A percentile compares a stretch with the other conserved stretches of the same genome.
These are phyloP conservation scores for Sugiyamaella novakii DNA, from an alignment of 1,139 yeast species.

Conservation along the genomic window DNA sequence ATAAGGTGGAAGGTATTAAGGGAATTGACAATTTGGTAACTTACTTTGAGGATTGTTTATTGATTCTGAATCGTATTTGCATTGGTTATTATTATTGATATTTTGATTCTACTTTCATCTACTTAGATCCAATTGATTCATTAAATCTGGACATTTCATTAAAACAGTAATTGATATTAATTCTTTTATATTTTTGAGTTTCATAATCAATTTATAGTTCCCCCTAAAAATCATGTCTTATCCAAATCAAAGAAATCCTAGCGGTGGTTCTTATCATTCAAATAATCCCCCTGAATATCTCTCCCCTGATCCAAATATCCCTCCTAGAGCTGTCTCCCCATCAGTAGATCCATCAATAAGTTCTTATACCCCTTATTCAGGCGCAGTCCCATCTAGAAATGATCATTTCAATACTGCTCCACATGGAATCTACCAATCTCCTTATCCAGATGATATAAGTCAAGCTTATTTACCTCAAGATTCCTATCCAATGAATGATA, in stretches of 20 bases:
- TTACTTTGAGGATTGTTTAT: too few species aligned
- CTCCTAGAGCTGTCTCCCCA: constrained; percentile 17
- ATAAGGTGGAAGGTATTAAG: too few species aligned
- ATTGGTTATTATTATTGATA: not conserved
- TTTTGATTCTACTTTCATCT: not conserved
- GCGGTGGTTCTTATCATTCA: constrained; percentile 6
- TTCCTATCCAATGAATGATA: constrained; percentile 31
- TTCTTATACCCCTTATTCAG: constrained; percentile 23
- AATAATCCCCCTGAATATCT: not conserved
- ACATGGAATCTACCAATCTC: constrained; percentile 9
- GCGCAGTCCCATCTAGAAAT: constrained; percentile 9
- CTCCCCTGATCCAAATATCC: constrained; percentile 6
- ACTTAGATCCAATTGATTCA: not conserved
- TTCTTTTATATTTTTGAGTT: not conserved
- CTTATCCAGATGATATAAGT: constrained; percentile 11
- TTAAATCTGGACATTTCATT: too few species aligned
- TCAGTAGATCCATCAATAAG: constrained; percentile 25
- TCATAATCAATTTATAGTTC: not conserved
- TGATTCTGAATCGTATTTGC: not conserved
- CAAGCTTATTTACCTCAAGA: constrained; percentile 9
- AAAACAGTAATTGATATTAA: too few species aligned
- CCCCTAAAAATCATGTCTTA: constrained; percentile 8
- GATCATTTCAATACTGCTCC: not conserved
- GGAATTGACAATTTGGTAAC: too few species aligned
- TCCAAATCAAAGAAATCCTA: constrained; percentile 8